Conservation (phyloP, 805 yeast species). For the Trichomonascus vanleenenianus region DNA sequence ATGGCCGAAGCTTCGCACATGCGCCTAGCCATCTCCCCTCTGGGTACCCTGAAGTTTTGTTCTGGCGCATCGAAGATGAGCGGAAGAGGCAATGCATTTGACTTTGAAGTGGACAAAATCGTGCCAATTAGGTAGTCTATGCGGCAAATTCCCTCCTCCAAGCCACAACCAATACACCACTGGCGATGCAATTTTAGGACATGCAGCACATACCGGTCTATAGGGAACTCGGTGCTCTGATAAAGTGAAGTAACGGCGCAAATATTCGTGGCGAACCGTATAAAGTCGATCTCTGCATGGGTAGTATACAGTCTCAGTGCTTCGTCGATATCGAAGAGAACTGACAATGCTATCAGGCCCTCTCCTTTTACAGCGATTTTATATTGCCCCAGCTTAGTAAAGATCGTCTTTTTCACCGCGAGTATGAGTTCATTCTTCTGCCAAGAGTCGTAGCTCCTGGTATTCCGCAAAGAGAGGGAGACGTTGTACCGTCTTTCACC, state of each 20-base stretch:
- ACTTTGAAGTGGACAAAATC: not conserved
- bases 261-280: not conserved
- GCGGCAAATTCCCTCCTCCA: not conserved
- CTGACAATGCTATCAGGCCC: no score
- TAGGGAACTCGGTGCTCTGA: not conserved
- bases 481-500: no score
- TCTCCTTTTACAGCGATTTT: no score
- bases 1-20: not conserved
- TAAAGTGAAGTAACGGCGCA: not conserved
- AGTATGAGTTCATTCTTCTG: no score
- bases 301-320: not conserved
- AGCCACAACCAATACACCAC: not conserved
- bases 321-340: not conserved
- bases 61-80: not conserved
- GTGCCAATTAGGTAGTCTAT: not conserved
- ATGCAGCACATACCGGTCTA: not conserved
- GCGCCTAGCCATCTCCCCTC: not conserved
- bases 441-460: no score
- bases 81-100: not conserved
- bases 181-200: not conserved
- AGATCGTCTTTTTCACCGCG: no score
- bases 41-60: not conserved
- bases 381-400: no score
- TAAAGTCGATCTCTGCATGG: not conserved
- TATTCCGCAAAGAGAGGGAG: no score